phyloP scores from a whole-genome alignment of 306 rosid species.

The Boehmeria nivea region DNA sequence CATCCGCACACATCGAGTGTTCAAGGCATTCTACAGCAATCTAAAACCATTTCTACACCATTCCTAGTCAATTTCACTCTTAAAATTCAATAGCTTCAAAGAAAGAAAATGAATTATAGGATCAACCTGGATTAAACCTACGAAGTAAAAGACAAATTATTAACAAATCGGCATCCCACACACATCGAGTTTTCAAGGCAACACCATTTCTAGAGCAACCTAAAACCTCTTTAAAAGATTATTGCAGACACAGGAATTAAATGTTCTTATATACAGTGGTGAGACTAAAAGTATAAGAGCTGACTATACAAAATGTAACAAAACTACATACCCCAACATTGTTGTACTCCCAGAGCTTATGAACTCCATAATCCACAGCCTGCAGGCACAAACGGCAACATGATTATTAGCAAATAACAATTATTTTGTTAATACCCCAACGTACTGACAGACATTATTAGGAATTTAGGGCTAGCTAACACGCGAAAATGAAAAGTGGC shows the following conservation, averaged over 20 bases:
- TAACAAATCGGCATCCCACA: neutral
- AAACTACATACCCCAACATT: slow-evolving; percentile 72
- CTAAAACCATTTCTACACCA: too few species aligned
- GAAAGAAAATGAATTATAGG: neutral
- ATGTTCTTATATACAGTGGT: too few species aligned
- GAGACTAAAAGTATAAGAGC: neutral
- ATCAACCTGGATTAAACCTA: neutral
- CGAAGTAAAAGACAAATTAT: neutral
- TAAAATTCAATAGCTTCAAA: neutral
- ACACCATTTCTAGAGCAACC: too few species aligned
- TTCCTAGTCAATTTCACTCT: neutral
- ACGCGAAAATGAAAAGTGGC: too few species aligned
- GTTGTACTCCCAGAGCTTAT: slow-evolving; percentile 82
- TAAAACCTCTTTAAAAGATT: neutral
- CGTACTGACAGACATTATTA: too few species aligned
- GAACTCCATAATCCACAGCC: slow-evolving; percentile 98
- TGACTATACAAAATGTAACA: neutral
- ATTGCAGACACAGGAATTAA: neutral
- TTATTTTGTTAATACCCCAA: too few species aligned
- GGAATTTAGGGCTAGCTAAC: too few species aligned
- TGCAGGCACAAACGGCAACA: slow-evolving; percentile 27
- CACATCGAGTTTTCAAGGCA: neutral
- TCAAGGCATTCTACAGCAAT: too few species aligned
- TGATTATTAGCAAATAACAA: too few species aligned
- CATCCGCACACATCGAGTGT: neutral